Base-by-base conservation (phyloP, 2,329 filamentous ascomycete species). In the Penicillium sp. region DNA sequence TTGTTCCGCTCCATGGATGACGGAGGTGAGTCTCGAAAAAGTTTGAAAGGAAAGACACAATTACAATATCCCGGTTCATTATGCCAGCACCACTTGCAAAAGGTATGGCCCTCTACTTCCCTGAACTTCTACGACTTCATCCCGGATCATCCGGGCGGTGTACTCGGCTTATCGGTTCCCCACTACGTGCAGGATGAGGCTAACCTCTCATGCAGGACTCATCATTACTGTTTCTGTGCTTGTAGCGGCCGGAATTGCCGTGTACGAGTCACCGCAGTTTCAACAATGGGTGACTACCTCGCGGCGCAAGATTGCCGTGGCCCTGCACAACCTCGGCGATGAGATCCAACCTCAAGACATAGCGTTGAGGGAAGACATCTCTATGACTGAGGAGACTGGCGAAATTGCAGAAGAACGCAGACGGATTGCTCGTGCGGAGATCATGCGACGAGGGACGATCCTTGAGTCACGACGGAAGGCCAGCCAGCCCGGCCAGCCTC, bases 181-280 rank as follows among this genome's bases (percentile, higher is more conserved):
- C 53, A 46, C 50, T 33, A 22, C 35, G 31, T 48, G 19, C 24
- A 43, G 43, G 21, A 40, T 37, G 47, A 51, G 38, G 40, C 51
- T 50, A 49, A 50, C 54, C 60, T 61, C 43, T 62, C 49, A 48
- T 52, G 33, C 46, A 83, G 81, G 80, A 61, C 74, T 83, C 56
- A 78, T 84, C 54, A 77, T 84, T 57, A 79, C 78, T 42, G 75
- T 81, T 54, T 77, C 77, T 38, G 73, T 83, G 35, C 70, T 83
- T 49, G 75, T 83, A 45, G 81, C 81, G 53, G 79, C 81, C 17
- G 77, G 80, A 12, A 75, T 83, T 44, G 81, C 81, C 45, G 75
- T 82, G 40, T 82, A 83, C 65, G 78, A 84, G 63, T 82, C 77
- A 35, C 81, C 81, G 1, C 77, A 83, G 61, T 73, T 84, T 51